These are phyloP conservation scores for Chrysochromulina tobinii DNA, from an alignment of 78 protist genomes.

Conservation along the genomic window DNA sequence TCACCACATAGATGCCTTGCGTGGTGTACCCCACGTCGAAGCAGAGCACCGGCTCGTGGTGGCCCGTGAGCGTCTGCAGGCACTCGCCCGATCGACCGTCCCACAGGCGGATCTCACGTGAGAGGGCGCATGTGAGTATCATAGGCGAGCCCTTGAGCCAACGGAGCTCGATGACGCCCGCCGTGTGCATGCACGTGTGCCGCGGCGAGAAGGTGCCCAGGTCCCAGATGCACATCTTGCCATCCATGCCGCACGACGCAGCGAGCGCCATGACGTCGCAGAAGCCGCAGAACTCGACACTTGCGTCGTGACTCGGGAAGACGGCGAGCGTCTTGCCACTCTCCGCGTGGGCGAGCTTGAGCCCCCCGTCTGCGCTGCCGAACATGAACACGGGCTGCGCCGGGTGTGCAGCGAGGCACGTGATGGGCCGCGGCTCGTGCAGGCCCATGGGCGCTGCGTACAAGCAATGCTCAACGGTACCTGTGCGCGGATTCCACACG, in stretches of 20 bases:
- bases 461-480: not conserved
- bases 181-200: not conserved
- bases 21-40: not conserved
- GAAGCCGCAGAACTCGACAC: slow-evolving; percentile 6
- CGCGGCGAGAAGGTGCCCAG: not conserved
- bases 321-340: not conserved
- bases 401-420: not conserved
- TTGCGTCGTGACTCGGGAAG: not conserved
- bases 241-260: slow-evolving; percentile 3
- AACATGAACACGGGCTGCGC: not conserved
- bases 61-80: slow-evolving; percentile 1
- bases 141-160: not conserved
- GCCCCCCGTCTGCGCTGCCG: not conserved
- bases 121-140: not conserved
- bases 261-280: not conserved
- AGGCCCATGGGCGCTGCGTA: not conserved
- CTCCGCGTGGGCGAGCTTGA: not conserved
- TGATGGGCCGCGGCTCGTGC: not conserved
- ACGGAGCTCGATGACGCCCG: not conserved
- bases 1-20: not conserved
- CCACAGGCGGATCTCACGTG: not conserved
- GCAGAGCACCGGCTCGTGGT: not conserved
- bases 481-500: slow-evolving; percentile 25
- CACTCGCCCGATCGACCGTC: not conserved
- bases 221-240: slow-evolving; percentile 29